Evolutionary conservation across 1,284 basidiomycete genomes (phyloP).

Genomic region (Paramarasmius palmivorus): DNA sequence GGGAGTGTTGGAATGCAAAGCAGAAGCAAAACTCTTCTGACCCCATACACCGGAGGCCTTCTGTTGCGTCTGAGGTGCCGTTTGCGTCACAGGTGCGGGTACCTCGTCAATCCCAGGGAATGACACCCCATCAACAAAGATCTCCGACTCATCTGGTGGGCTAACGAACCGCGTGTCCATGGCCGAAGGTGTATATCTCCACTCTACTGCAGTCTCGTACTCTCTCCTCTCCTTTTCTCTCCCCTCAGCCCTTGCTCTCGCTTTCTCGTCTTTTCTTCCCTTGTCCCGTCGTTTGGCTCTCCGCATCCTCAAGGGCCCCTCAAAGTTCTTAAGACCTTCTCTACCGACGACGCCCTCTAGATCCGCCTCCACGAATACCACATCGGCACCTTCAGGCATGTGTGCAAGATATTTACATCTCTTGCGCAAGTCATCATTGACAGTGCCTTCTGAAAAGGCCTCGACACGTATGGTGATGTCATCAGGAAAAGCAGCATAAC

Average conservation of each 20-base stretch:
- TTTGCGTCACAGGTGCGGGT: slow-evolving; percentile 18
- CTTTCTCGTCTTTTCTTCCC: slow-evolving; percentile 80
- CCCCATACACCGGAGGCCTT: slow-evolving; percentile 69
- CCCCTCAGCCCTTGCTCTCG: slow-evolving; percentile 79
- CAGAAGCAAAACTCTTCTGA: slow-evolving; percentile 74
- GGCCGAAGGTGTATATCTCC: slow-evolving; percentile 9
- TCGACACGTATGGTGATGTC: slow-evolving; percentile 80
- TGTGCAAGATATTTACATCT: slow-evolving; percentile 96
- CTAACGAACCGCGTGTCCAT: slow-evolving; percentile 8
- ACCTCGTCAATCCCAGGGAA: slow-evolving; percentile 26
- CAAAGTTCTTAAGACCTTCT: slow-evolving; percentile 77
- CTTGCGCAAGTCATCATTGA: slow-evolving; percentile 90
- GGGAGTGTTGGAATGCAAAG: slow-evolving; percentile 50
- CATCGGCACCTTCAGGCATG: slow-evolving; percentile 89
- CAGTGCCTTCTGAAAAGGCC: slow-evolving; percentile 72
- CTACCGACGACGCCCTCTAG: slow-evolving; percentile 72
- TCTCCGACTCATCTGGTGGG: slow-evolving; percentile 19
- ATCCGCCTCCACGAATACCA: slow-evolving; percentile 93
- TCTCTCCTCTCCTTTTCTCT: slow-evolving; percentile 64
- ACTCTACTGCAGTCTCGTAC: slow-evolving; percentile 25
- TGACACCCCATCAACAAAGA: slow-evolving; percentile 22
- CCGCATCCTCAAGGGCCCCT: slow-evolving; percentile 77
- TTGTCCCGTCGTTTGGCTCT: slow-evolving; percentile 76
- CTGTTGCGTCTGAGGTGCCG: slow-evolving; percentile 13
- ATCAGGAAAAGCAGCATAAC: slow-evolving; percentile 84